Percentiles rank a stretch among this genome's conserved stretches.
Evolutionary conservation across 495 filamentous ascomycete species (phyloP).

Genomic region (Tuber calosporum): DNA sequence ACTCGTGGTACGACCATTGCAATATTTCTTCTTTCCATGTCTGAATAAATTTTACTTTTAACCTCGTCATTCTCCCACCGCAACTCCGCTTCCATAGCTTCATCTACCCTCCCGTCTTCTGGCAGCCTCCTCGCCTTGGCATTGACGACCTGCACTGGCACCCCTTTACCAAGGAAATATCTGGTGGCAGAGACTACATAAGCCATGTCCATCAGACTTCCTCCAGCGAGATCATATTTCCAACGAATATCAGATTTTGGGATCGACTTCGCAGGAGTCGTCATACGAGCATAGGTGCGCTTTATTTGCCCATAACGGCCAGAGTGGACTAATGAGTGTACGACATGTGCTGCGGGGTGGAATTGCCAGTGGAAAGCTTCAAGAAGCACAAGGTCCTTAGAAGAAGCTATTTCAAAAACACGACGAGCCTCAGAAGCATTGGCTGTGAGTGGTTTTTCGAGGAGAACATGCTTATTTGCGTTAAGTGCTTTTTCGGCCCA

Average conservation of each 20-base stretch:
- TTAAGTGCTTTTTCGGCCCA: too few species aligned
- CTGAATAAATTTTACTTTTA: slow-evolving; percentile 37
- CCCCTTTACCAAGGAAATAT: slow-evolving; percentile 42
- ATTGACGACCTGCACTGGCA: slow-evolving; percentile 43
- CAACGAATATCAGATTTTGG: slow-evolving; percentile 51
- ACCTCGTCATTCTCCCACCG: slow-evolving; percentile 31
- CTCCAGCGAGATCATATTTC: slow-evolving; percentile 52
- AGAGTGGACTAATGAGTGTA: slow-evolving; percentile 40
- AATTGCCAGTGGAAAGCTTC: slow-evolving; percentile 57
- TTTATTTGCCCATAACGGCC: slow-evolving; percentile 40
- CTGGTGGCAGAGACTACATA: slow-evolving; percentile 48
- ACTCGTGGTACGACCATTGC: slow-evolving; percentile 36
- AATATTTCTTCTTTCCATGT: slow-evolving; percentile 28
- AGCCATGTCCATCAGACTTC: slow-evolving; percentile 54
- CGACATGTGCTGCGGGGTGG: slow-evolving; percentile 49
- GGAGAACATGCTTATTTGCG: too few species aligned
- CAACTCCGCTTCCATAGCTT: slow-evolving; percentile 41
- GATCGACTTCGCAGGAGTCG: slow-evolving; percentile 4
- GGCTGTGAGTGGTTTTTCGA: too few species aligned
- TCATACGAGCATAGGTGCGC: slow-evolving; percentile 14
- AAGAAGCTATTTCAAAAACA: slow-evolving; percentile 7
- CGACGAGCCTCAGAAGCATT: too few species aligned
- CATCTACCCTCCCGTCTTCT: slow-evolving; percentile 42
- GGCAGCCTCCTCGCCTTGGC: slow-evolving; percentile 42
- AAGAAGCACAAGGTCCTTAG: slow-evolving; percentile 55